phyloP scores from a whole-genome alignment of 139 green algal species.

The Closterium sp. region DNA sequence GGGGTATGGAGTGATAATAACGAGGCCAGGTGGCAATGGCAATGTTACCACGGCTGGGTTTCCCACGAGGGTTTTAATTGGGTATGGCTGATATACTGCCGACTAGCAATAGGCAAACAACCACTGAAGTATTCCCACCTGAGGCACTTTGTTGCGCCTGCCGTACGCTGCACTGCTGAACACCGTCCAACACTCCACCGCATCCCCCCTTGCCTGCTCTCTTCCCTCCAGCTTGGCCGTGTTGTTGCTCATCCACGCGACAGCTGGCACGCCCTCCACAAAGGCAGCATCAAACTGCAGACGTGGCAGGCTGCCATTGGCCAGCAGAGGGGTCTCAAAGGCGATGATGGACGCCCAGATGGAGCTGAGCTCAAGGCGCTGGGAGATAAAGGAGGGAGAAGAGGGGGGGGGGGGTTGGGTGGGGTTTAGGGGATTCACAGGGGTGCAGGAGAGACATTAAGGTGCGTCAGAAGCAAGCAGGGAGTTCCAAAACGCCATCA shows the following conservation, averaged over 20 bases:
- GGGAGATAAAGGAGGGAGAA: background rate
- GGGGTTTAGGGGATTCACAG: too few relatives aligned
- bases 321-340: slow-evolving; percentile 56
- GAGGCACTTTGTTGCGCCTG: slow-evolving; percentile 65
- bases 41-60: too few relatives aligned
- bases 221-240: slow-evolving; percentile 62
- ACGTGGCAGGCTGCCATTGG: slow-evolving; percentile 20
- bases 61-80: too few relatives aligned
- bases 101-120: too few relatives aligned
- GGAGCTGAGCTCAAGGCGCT: slow-evolving; percentile 43
- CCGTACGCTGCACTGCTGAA: slow-evolving; percentile 71
- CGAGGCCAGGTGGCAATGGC: too few relatives aligned
- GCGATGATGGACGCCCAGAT: slow-evolving; percentile 73
- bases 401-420: too few relatives aligned
- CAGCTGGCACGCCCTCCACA: slow-evolving; percentile 52
- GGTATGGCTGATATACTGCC: too few relatives aligned
- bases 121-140: too few relatives aligned
- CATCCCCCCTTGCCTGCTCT: background rate
- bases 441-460: too few relatives aligned
- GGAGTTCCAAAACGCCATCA: too few relatives aligned
- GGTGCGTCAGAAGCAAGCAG: too few relatives aligned
- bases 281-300: slow-evolving; percentile 59
- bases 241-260: slow-evolving; percentile 77
- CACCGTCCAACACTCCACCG: slow-evolving; percentile 75
- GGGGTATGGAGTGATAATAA: slow-evolving; percentile 19